Percentiles rank a stretch among this genome's conserved stretches.
phyloP scores from a whole-genome alignment of 73 alveolate genomes.

The Blepharisma stoltei region DNA sequence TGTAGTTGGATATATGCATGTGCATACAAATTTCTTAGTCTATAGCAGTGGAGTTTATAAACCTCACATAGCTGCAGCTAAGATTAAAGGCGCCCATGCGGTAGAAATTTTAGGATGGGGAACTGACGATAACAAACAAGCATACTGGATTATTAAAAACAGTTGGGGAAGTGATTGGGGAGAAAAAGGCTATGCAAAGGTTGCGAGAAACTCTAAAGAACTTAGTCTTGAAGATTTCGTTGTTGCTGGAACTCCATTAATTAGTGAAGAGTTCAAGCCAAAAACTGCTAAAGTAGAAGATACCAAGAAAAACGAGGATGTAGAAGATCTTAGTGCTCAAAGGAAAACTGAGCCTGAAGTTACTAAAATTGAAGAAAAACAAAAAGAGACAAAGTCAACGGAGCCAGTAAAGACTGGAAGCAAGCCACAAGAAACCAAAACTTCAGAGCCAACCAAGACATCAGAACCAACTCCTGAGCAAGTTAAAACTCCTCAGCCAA shows the following conservation, averaged over 20 bases:
- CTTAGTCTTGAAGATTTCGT: conserved; percentile 15
- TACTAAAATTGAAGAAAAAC: too few relatives aligned
- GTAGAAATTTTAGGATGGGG: conserved; percentile 36
- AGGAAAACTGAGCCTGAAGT: too few relatives aligned
- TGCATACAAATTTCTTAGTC: conserved; percentile 61
- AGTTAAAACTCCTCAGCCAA: too few relatives aligned
- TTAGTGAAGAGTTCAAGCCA: neutral
- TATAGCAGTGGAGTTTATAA: conserved; percentile 68
- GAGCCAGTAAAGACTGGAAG: too few relatives aligned
- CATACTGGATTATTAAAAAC: conserved; percentile 52
- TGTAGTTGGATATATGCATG: conserved; percentile 58
- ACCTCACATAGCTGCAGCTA: neutral
- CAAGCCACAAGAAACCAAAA: too few relatives aligned
- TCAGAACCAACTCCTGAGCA: too few relatives aligned
- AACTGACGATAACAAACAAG: conserved; percentile 14
- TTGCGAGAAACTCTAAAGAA: conserved; percentile 31
- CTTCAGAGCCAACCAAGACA: too few relatives aligned
- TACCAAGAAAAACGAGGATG: too few relatives aligned
- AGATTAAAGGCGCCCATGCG: conserved; percentile 27
- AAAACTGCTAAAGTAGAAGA: neutral
- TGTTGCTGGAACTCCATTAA: conserved; percentile 17
- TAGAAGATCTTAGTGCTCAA: too few relatives aligned
- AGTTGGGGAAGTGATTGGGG: conserved; percentile 59
- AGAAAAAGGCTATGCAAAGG: conserved; percentile 48
- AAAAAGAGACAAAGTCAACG: too few relatives aligned